Conservation (phyloP, 192 early-diverging fungal species). For the Linnemannia elongata region DNA sequence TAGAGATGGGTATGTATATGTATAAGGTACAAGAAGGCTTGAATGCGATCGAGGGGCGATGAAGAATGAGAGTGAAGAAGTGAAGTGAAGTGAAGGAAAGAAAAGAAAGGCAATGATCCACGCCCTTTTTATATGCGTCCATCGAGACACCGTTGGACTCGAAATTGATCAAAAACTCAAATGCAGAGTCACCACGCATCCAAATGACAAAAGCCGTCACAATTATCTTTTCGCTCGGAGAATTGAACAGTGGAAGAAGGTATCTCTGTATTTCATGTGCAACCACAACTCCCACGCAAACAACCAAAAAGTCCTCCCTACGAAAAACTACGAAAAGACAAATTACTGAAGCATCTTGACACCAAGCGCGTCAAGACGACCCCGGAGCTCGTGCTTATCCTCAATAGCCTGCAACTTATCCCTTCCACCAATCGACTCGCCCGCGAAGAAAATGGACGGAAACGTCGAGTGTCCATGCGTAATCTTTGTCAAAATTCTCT, state of each 20-base stretch:
- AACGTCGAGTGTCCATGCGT: slow-evolving; percentile 43
- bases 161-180: slow-evolving; percentile 12
- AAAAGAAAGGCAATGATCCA: neutral
- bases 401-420: slow-evolving; percentile 40
- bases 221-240: neutral
- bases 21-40: neutral
- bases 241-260: too few species aligned
- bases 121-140: neutral
- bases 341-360: slow-evolving; percentile 22
- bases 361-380: slow-evolving; percentile 27
- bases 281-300: too few species aligned
- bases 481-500: slow-evolving; percentile 41
- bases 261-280: neutral
- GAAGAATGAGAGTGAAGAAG: neutral
- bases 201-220: slow-evolving; percentile 21
- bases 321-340: neutral
- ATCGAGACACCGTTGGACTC: neutral
- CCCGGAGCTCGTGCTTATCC: slow-evolving; percentile 12
- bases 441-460: slow-evolving; percentile 48
- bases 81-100: neutral
- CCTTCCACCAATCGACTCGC: slow-evolving; percentile 43
- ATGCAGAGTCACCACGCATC: slow-evolving; percentile 11
- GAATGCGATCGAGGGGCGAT: neutral
- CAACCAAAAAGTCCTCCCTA: neutral
- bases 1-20: neutral